Evolutionary conservation across 1,284 basidiomycete genomes (phyloP), one percentile per base, ranked within the genome.

Genomic region (Marasmius oreades): DNA sequence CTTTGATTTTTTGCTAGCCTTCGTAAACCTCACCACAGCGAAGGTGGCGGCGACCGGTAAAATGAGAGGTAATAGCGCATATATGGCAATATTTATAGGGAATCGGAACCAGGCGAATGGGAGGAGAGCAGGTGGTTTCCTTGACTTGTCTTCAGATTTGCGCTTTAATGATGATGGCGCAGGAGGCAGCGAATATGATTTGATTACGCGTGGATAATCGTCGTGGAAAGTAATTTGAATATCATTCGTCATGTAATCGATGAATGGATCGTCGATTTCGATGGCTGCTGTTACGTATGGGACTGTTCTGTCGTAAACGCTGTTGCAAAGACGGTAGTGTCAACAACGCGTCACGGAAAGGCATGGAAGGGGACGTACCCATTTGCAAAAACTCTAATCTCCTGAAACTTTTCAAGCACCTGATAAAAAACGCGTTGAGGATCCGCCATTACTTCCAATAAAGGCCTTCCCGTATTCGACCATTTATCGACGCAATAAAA

Each of bases 401-500:
- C 70, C 5, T 75, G 68, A 68, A 93, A 93, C 16, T 72, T 66
- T 0, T 72, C 57, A 26, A 93, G 72, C 7, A 82, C 86, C 57
- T 84, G 77, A 65, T 82, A 80, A 66, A 92, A 92, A 5, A 84
- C 70, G 16, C 77, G 76, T 16, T 82, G 84, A 58, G 84, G 82
- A 67, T 91, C 86, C 0, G 85, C 81, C 79, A 92, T 85, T 57
- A 89, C 77, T 58, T 87, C 84, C 20, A 91, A 66, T 4, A 91
- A 67, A 4, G 86, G 77, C 52, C 81, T 73, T 4, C 80, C 82
- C 47, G 77, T 75, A 2, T 74, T 71, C 1, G 79, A 79, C 74
- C 84, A 90, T 45, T 74, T 77, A 67, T 92, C 89, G 1, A 73
- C 70, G 26, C 73, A 76, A 63, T 81, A 84, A 28, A 88, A 76